phyloP scores from a whole-genome alignment of 78 protist genomes.

The Cyanophora paradoxa region DNA sequence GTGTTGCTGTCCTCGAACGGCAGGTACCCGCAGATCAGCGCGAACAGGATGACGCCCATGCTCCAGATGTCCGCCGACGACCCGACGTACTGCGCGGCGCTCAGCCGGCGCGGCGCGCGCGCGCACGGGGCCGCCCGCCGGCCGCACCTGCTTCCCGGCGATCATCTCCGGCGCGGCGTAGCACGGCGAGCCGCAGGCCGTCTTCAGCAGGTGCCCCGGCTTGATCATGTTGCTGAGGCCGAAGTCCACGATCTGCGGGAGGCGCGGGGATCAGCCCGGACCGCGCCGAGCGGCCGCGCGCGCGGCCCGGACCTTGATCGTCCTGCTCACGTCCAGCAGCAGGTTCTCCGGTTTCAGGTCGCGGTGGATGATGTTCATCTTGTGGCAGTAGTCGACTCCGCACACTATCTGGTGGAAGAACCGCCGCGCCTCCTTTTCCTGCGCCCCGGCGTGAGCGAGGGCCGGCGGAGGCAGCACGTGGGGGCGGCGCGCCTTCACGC shows the following conservation, averaged over 20 bases:
- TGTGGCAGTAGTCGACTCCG: conserved; percentile 60
- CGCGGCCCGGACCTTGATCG: neutral
- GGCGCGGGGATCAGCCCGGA: too few species aligned
- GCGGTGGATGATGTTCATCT: neutral
- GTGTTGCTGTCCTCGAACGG: conserved; percentile 47
- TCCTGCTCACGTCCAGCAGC: neutral
- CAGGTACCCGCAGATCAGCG: conserved; percentile 37
- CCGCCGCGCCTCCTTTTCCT: conserved; percentile 53
- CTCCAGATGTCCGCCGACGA: conserved; percentile 46
- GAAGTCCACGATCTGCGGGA: conserved; percentile 29
- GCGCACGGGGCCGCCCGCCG: neutral
- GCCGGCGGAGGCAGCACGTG: too few species aligned
- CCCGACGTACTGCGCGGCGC: conserved; percentile 26
- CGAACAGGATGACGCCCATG: conserved; percentile 45
- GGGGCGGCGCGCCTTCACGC: too few species aligned
- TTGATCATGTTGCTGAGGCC: conserved; percentile 29
- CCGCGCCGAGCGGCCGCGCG: too few species aligned
- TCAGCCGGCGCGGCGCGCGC: neutral
- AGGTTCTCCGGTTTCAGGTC: conserved; percentile 38
- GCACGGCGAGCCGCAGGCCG: conserved; percentile 61
- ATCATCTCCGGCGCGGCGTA: conserved; percentile 63
- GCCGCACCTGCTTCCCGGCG: conserved; percentile 32
- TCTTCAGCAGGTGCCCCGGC: conserved; percentile 20
- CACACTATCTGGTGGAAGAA: conserved; percentile 56
- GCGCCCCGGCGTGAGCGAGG: conserved; percentile 1